A percentile compares a stretch with the other conserved stretches of the same genome.
These are phyloP conservation scores for Alternaria atra DNA, from an alignment of 2,329 filamentous ascomycete genomes.

Conservation along the genomic window DNA sequence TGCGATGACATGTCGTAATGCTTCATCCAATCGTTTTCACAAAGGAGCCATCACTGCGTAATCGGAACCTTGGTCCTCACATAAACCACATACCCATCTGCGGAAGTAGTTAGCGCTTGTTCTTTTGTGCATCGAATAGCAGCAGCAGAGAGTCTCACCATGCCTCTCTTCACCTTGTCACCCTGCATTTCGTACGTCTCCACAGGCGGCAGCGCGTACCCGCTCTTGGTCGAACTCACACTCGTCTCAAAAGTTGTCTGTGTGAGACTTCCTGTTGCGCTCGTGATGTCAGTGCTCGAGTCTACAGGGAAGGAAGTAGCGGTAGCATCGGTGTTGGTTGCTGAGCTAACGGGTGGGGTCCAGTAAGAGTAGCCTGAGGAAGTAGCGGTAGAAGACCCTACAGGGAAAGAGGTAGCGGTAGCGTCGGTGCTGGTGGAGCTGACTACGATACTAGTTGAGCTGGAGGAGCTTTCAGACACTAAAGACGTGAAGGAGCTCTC, in stretches of 20 bases:
- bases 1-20: neutral
- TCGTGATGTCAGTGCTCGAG: neutral
- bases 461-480: neutral
- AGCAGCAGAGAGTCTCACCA: slow-evolving; percentile 6
- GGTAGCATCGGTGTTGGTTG: slow-evolving; percentile 7
- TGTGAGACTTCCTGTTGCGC: neutral
- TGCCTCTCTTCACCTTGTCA: neutral
- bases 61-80: neutral
- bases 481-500: neutral
- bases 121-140: neutral
- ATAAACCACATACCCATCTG: slow-evolving; percentile 24
- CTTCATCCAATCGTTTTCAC: neutral
- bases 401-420: slow-evolving; percentile 7
- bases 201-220: slow-evolving; percentile 3
- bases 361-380: slow-evolving; percentile 5
- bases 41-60: neutral
- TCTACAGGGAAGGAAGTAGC: slow-evolving; percentile 8
- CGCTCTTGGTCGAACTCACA: slow-evolving; percentile 15
- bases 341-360: neutral
- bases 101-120: slow-evolving; percentile 4
- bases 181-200: slow-evolving; percentile 1
- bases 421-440: slow-evolving; percentile 15
- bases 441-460: neutral
- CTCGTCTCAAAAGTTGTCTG: slow-evolving; percentile 21
- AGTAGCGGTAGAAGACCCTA: slow-evolving; percentile 1